Evolutionary conservation across 1,284 basidiomycete species (phyloP).

Genomic region (Tilletia caries): DNA sequence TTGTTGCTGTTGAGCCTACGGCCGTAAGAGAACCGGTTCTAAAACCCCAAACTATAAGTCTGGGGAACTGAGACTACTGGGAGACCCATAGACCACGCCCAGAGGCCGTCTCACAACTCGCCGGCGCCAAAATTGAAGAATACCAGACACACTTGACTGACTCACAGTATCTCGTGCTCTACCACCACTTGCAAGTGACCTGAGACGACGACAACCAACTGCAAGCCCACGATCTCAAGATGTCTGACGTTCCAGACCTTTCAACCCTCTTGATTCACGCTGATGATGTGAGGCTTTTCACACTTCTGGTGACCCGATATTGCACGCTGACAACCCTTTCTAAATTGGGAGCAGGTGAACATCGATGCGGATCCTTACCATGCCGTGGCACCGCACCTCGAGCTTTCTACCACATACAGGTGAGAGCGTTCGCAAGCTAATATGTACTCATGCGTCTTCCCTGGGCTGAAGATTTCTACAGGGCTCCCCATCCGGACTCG

Average conservation of each 20-base stretch:
- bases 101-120: too few species aligned
- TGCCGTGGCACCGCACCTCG: conserved; percentile 37
- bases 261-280: conserved; percentile 1
- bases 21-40: too few species aligned
- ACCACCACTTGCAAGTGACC: too few species aligned
- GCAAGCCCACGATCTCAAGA: too few species aligned
- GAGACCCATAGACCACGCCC: too few species aligned
- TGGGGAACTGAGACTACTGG: too few species aligned
- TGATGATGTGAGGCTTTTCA: neutral
- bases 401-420: conserved; percentile 41
- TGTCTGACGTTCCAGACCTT: neutral
- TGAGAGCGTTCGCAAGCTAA: neutral
- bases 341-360: conserved; percentile 34
- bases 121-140: too few species aligned
- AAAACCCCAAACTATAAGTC: too few species aligned
- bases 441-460: neutral
- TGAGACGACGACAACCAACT: too few species aligned
- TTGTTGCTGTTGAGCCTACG: too few species aligned
- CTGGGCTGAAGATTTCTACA: neutral
- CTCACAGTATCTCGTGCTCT: too few species aligned
- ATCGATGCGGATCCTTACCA: conserved; percentile 24
- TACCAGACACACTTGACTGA: too few species aligned
- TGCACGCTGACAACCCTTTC: conserved; percentile 10
- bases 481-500: conserved; percentile 32
- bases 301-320: neutral